phyloP scores from a whole-genome alignment of 805 yeast genomes.

The Myxozyma geophila region DNA sequence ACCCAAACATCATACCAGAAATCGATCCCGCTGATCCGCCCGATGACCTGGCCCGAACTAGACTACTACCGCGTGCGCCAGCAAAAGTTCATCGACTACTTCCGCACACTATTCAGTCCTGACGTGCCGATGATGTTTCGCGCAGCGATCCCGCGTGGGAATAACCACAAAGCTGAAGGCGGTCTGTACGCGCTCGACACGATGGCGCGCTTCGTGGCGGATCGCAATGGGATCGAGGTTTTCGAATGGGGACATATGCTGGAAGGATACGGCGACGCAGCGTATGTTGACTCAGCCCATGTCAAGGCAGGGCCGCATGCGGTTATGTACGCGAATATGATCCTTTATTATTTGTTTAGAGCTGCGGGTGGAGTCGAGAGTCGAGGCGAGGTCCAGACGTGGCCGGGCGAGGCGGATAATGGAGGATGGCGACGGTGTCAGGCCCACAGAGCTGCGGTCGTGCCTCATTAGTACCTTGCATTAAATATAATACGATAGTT shows the following conservation, averaged over 20 bases:
- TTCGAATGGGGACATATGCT: constrained; percentile 29
- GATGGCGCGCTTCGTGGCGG: constrained; percentile 21
- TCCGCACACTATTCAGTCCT: constrained; percentile 19
- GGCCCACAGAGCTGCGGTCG: neutral
- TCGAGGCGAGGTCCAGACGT: constrained; percentile 11
- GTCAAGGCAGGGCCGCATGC: constrained; percentile 12
- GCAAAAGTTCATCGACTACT: constrained; percentile 9
- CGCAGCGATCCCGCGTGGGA: constrained; percentile 9
- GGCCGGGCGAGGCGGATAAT: constrained; percentile 11
- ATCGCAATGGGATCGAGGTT: constrained; percentile 15
- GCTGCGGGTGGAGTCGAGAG: constrained; percentile 31
- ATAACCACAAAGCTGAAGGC: constrained; percentile 5
- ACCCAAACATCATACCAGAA: neutral
- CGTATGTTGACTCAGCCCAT: constrained; percentile 21
- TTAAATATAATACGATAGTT: too few relatives aligned
- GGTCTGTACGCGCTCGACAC: constrained; percentile 19
- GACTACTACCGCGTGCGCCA: constrained; percentile 16
- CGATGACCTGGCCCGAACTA: constrained; percentile 24
- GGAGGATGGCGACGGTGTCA: constrained; percentile 16
- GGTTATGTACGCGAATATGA: constrained; percentile 24
- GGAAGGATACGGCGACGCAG: constrained; percentile 17
- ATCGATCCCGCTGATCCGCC: constrained; percentile 9
- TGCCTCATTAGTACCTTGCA: too few relatives aligned
- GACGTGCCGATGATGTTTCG: constrained; percentile 29
- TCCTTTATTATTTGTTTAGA: constrained; percentile 29